Conservation (phyloP, 495 filamentous ascomycete species). For the Penicillium coprophilum region DNA sequence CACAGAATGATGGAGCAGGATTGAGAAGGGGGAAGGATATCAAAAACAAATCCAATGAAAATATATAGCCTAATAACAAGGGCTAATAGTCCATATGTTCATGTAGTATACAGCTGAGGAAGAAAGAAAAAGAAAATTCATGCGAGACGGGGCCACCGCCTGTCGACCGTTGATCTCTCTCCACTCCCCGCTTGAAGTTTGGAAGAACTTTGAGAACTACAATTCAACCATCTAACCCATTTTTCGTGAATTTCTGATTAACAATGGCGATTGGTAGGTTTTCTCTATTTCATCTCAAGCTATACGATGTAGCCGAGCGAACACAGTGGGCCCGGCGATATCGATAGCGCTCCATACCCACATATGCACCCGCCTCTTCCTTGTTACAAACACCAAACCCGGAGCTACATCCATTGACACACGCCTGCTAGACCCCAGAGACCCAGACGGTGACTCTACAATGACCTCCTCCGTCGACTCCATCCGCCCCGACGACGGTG, state of each 20-base stretch:
- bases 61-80: slow-evolving; percentile 8
- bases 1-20: slow-evolving; percentile 4
- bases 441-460: slow-evolving; percentile 56
- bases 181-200: slow-evolving; percentile 14
- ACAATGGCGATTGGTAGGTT: slow-evolving; percentile 30
- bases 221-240: slow-evolving; percentile 1
- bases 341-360: slow-evolving; percentile 14
- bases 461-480: slow-evolving; percentile 56
- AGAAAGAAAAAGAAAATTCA: slow-evolving; percentile 29
- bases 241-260: not conserved
- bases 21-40: not conserved
- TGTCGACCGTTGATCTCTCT: slow-evolving; percentile 20
- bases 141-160: slow-evolving; percentile 29
- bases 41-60: slow-evolving; percentile 1
- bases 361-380: slow-evolving; percentile 1
- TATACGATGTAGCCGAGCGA: not conserved
- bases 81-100: slow-evolving; percentile 13
- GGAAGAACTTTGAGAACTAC: slow-evolving; percentile 2
- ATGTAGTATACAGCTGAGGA: slow-evolving; percentile 15
- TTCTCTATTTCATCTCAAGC: not conserved
- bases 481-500: slow-evolving; percentile 34
- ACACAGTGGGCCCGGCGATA: slow-evolving; percentile 11
- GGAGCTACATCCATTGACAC: not conserved
- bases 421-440: slow-evolving; percentile 28
- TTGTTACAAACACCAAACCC: slow-evolving; percentile 6